These are phyloP conservation scores for Orbilia javanica DNA, from an alignment of 2,329 filamentous ascomycete species.

Conservation along the genomic window DNA sequence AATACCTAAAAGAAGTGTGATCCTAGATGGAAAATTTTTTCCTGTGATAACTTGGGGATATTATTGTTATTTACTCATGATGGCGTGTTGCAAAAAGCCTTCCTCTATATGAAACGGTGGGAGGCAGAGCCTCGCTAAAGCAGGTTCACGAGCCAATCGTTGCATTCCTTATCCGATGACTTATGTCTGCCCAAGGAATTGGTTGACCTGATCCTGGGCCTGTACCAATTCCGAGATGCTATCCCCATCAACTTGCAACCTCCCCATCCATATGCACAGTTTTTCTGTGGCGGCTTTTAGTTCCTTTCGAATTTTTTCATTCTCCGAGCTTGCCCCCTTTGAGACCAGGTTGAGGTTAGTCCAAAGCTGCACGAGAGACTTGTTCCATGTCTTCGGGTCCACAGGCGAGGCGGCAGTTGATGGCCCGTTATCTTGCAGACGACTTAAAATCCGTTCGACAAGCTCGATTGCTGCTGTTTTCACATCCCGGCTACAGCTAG, in stretches of 20 bases:
- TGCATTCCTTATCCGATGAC: slow-evolving; percentile 45
- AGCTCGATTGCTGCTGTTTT: slow-evolving; percentile 50
- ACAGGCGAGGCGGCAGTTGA: slow-evolving; percentile 57
- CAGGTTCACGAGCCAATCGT: slow-evolving; percentile 55
- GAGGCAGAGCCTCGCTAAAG: slow-evolving; percentile 57
- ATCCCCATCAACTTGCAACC: slow-evolving; percentile 41
- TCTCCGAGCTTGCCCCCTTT: slow-evolving; percentile 58
- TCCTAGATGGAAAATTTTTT: slow-evolving; percentile 47
- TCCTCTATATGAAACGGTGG: slow-evolving; percentile 46
- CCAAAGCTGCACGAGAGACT: slow-evolving; percentile 57
- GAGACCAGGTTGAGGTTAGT: slow-evolving; percentile 56
- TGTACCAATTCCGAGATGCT: slow-evolving; percentile 45
- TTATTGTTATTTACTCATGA: slow-evolving; percentile 56
- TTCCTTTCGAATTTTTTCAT: slow-evolving; percentile 57
- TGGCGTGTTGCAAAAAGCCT: slow-evolving; percentile 53
- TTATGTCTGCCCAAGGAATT: slow-evolving; percentile 57
- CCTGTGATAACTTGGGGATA: slow-evolving; percentile 41
- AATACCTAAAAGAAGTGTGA: slow-evolving; percentile 29
- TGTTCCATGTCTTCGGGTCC: slow-evolving; percentile 59
- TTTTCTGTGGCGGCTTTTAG: slow-evolving; percentile 57
- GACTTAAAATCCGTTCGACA: slow-evolving; percentile 56
- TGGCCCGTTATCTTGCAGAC: slow-evolving; percentile 57
- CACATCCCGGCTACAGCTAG: slow-evolving; percentile 57
- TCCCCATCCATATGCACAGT: slow-evolving; percentile 54
- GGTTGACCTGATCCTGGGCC: slow-evolving; percentile 54